phyloP scores from a whole-genome alignment of 176 grass and related monocot species.

The Chloris gayana region DNA sequence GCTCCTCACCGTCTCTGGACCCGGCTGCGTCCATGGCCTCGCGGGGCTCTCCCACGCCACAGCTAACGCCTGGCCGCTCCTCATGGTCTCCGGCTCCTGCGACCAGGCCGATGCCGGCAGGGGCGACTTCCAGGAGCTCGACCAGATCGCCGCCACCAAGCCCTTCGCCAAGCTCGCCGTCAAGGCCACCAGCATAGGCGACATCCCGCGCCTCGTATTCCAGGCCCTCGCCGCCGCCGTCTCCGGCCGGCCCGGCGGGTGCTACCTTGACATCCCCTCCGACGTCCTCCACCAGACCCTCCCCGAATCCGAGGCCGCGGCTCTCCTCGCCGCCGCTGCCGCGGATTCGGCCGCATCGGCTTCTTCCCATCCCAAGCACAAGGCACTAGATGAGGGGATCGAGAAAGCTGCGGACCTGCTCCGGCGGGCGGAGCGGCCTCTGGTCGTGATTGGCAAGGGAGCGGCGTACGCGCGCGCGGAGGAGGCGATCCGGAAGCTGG shows the following conservation, averaged over 20 bases:
- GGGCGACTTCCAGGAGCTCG: conserved; percentile 98
- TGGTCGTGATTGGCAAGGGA: conserved; percentile 86
- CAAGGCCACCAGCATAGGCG: conserved; percentile 62
- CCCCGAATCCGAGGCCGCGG: conserved; percentile 56
- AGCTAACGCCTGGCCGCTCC: conserved; percentile 74
- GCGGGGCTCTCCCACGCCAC: conserved; percentile 70
- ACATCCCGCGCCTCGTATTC: conserved; percentile 78
- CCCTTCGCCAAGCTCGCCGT: conserved; percentile 84
- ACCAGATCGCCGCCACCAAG: conserved; percentile 75
- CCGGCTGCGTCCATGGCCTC: conserved; percentile 85
- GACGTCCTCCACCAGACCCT: conserved; percentile 95
- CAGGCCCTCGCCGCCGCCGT: conserved; percentile 57
- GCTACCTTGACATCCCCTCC: conserved; percentile 87
- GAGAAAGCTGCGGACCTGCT: conserved; percentile 61
- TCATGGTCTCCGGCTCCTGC: conserved; percentile 95
- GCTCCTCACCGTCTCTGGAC: conserved; percentile 90
- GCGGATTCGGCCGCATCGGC: conserved; percentile 33
- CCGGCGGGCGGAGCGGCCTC: conserved; percentile 67
- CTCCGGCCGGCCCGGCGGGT: conserved; percentile 69
- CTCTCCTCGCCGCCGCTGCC: conserved; percentile 40
- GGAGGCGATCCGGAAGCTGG: conserved; percentile 65
- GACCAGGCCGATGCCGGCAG: conserved; percentile 66
- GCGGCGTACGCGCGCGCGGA: conserved; percentile 75
- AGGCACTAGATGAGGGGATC: conserved; percentile 45
- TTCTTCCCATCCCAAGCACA: conserved; percentile 34